These are phyloP conservation scores for Salvia hispanica DNA, from an alignment of 257 asterid species.

Conservation along the genomic window DNA sequence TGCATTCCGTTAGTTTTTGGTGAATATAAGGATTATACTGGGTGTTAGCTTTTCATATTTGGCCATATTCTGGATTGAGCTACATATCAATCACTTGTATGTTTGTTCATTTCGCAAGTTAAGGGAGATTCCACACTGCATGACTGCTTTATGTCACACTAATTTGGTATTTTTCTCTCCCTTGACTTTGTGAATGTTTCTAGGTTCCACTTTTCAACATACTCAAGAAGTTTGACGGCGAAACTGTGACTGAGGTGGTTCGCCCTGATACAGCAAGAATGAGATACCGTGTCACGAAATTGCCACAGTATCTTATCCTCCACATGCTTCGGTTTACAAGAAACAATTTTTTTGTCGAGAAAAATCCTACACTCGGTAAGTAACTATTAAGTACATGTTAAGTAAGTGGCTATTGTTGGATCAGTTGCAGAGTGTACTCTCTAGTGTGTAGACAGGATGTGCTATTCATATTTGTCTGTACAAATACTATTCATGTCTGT, in stretches of 20 bases:
- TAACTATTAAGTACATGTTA: slow-evolving; percentile 21
- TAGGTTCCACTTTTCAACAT: slow-evolving; percentile 98
- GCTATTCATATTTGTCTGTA: too few relatives aligned
- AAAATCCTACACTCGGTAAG: slow-evolving; percentile 97
- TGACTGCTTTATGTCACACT: slow-evolving; percentile 17
- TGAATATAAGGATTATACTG: slow-evolving; percentile 14
- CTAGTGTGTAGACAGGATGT: too few relatives aligned
- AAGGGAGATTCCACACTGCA: too few relatives aligned
- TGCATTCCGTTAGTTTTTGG: neutral
- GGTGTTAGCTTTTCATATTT: slow-evolving; percentile 8
- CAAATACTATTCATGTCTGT: too few relatives aligned
- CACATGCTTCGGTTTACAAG: slow-evolving; percentile 92
- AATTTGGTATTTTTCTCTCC: neutral
- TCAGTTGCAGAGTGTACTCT: too few relatives aligned
- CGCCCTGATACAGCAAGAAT: slow-evolving; percentile 91
- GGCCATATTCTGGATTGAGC: neutral
- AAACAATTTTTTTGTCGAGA: slow-evolving; percentile 93
- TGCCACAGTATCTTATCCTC: slow-evolving; percentile 79
- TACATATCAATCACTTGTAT: neutral
- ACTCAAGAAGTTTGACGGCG: slow-evolving; percentile 93
- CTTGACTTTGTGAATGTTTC: neutral
- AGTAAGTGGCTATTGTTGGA: too few relatives aligned
- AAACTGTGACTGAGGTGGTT: slow-evolving; percentile 86
- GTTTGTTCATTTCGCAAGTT: neutral
- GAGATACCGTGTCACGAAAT: slow-evolving; percentile 84